Evolutionary conservation across 2,329 filamentous ascomycete species (phyloP).

Genomic region (Rugonectria rugulosa): DNA sequence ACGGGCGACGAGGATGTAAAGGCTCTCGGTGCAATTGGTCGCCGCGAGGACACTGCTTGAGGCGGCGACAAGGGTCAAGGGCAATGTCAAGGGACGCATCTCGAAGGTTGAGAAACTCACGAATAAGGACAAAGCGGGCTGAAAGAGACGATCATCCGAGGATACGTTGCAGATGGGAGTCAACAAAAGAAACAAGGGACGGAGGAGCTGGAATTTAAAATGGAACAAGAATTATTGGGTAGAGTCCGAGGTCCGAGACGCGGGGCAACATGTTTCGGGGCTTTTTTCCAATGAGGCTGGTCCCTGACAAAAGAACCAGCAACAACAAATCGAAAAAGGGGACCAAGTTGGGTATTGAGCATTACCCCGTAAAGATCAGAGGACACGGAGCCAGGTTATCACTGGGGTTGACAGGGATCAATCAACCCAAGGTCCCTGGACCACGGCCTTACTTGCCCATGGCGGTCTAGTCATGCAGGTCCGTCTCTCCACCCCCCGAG

Average conservation of each 20-base stretch:
- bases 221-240: not conserved
- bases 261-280: no score
- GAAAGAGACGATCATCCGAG: not conserved
- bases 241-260: no score
- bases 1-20: constrained; percentile 51
- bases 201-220: not conserved
- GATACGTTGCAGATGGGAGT: not conserved
- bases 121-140: not conserved
- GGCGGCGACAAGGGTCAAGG: constrained; percentile 37
- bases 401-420: no score
- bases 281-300: no score
- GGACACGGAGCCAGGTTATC: no score
- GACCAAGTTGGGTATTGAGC: no score
- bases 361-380: no score
- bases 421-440: not conserved
- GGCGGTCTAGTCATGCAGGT: not conserved
- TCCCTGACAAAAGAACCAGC: not conserved
- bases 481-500: not conserved
- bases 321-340: no score
- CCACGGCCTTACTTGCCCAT: not conserved
- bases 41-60: constrained; percentile 28
- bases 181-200: not conserved
- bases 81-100: constrained; percentile 30
- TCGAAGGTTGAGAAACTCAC: not conserved
- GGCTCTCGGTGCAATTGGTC: constrained; percentile 44